A percentile compares a stretch with the other conserved stretches of the same genome.
These are phyloP conservation scores for Trichoderma sp. DNA, from an alignment of 2,329 filamentous ascomycete genomes.

Conservation along the genomic window DNA sequence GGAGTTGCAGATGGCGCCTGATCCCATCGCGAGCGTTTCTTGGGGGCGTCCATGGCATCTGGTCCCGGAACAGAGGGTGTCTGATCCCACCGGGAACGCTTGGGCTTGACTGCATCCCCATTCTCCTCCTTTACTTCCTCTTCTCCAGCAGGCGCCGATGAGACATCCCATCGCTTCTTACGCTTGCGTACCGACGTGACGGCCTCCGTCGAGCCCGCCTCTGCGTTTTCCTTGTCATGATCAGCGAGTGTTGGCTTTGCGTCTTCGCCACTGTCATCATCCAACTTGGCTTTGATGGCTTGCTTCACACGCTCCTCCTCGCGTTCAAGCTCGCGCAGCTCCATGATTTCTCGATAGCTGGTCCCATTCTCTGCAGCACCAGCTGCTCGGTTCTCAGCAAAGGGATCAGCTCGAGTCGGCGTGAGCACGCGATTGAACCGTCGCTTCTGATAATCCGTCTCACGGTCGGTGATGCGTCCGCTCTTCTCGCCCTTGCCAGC, in stretches of 20 bases:
- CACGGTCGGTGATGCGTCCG: slow-evolving; percentile 85
- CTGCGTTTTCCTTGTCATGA: slow-evolving; percentile 69
- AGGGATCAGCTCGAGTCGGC: slow-evolving; percentile 81
- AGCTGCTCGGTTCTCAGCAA: slow-evolving; percentile 70
- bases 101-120: slow-evolving; percentile 58
- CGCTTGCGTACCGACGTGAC: slow-evolving; percentile 68
- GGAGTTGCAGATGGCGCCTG: slow-evolving; percentile 81
- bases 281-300: slow-evolving; percentile 72
- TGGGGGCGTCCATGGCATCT: slow-evolving; percentile 58
- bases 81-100: slow-evolving; percentile 86
- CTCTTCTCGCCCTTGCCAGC: slow-evolving; percentile 80
- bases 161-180: slow-evolving; percentile 93
- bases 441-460: slow-evolving; percentile 97
- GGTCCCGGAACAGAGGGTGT: slow-evolving; percentile 59
- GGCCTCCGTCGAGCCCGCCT: slow-evolving; percentile 65
- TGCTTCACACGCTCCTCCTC: slow-evolving; percentile 86
- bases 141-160: slow-evolving; percentile 56
- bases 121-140: slow-evolving; percentile 50
- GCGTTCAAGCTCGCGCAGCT: slow-evolving; percentile 81
- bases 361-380: slow-evolving; percentile 68
- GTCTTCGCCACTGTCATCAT: slow-evolving; percentile 55
- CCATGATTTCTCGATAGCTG: slow-evolving; percentile 90
- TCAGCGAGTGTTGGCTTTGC: slow-evolving; percentile 75
- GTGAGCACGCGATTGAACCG: slow-evolving; percentile 85
- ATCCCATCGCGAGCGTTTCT: slow-evolving; percentile 87